Conservation (phyloP, 306 rosid species). For the Trichosanthes truncata region DNA sequence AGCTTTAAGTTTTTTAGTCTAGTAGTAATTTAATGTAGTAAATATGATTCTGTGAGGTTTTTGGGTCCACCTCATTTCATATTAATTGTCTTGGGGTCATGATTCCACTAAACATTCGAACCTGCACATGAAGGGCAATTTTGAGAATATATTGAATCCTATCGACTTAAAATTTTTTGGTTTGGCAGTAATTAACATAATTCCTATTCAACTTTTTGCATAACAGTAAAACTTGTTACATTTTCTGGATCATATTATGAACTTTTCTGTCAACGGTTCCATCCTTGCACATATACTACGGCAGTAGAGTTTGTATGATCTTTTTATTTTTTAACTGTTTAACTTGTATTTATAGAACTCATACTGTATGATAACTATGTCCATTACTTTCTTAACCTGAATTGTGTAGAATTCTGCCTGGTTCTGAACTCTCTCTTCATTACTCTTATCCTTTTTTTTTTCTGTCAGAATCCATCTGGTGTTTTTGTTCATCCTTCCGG, state of each 20-base stretch:
- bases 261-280: background rate
- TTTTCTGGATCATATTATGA: background rate
- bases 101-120: background rate
- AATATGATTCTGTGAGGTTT: background rate
- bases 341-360: background rate
- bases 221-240: background rate
- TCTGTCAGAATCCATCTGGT: slow-evolving; percentile 45
- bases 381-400: background rate
- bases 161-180: background rate
- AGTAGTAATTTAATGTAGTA: background rate
- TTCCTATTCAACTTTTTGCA: background rate
- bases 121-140: background rate
- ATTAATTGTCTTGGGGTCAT: background rate
- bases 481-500: slow-evolving; percentile 65
- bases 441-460: slow-evolving; percentile 10
- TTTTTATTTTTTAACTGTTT: background rate
- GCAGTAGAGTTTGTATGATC: background rate
- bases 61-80: background rate
- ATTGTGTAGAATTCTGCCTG: background rate
- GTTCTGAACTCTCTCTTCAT: slow-evolving; percentile 8
- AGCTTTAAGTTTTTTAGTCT: background rate
- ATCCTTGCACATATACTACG: background rate
- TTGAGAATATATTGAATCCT: background rate
- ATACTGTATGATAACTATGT: background rate
- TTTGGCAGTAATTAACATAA: background rate